Base-by-base conservation (phyloP, 1,139 yeast genomes). In the Sugiyamaella japonica region DNA sequence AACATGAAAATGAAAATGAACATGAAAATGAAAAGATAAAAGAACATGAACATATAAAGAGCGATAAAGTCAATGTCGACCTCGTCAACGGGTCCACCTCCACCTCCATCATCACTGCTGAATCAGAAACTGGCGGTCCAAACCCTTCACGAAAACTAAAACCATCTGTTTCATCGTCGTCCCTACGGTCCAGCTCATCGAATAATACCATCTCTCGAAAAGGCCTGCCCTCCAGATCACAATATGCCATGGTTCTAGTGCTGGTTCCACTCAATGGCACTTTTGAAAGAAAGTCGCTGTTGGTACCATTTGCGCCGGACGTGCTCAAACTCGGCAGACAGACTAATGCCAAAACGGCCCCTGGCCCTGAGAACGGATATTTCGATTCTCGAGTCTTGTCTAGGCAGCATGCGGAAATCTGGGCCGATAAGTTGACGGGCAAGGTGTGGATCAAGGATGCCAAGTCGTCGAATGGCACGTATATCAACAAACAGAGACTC, bases 391-490 rank as follows among this genome's bases (percentile, higher is more conserved):
- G 99, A 39, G 99, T 95, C 12, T 78, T 93, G 51, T 86, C 96
- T 45, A 77, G 99, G 61, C 93, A 88, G 65, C 99, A 93, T 72
- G 99, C 99, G 0, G 93, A 89, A 63, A 74, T 93, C 59, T 89
- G 83, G 76, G 84, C 90, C 41, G 91, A 86, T 63, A 75, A 83
- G n/a, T 73, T 73, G 28, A 75, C 76, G 6, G 91, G 95, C 10
- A 79, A 79, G 57, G 78, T 93, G 36, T 89, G 81, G 80, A 79
- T 93, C 41, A 83, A 85, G 63, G 99, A 93, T 71, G 78, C 90
- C 63, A 89, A 90, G 52, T 86, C 96, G 7, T 88, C 97, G 17
- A 93, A 93, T 71, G 99, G 99, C 9, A 93, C 99, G 0, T 95
- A 87, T 69, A 82, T 93, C 50, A 93, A 93, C 69, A 89, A 85